phyloP scores from a whole-genome alignment of 1,139 yeast genomes.

The Nakaseomyces kungkrabaensis region DNA sequence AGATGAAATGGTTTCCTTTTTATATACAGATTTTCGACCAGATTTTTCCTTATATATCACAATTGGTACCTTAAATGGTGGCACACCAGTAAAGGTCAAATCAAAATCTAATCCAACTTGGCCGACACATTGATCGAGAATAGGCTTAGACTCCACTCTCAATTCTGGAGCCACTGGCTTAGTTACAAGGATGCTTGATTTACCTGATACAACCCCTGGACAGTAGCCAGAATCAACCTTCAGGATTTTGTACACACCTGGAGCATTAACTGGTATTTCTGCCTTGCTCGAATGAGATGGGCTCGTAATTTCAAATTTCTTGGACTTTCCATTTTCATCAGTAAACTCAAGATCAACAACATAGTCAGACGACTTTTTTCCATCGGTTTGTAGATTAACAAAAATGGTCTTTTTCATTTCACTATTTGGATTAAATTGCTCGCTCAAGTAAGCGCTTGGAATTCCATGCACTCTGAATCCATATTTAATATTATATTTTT shows the following conservation, averaged over 20 bases:
- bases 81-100: conserved; percentile 56
- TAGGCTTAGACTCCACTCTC: conserved; percentile 45
- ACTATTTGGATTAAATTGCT: conserved; percentile 31
- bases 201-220: conserved; percentile 46
- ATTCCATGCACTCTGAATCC: conserved; percentile 55
- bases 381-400: conserved; percentile 24
- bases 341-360: conserved; percentile 34
- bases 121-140: conserved; percentile 84
- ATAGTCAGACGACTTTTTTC: conserved; percentile 11
- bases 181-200: conserved; percentile 38
- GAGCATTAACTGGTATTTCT: conserved; percentile 23
- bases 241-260: conserved; percentile 55
- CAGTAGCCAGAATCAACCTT: conserved; percentile 53
- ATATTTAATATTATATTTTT: conserved; percentile 40
- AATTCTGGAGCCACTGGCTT: conserved; percentile 47
- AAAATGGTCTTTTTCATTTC: conserved; percentile 38
- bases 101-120: conserved; percentile 77
- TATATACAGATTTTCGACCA: conserved; percentile 28
- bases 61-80: conserved; percentile 67
- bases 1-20: conserved; percentile 32
- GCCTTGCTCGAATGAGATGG: conserved; percentile 17
- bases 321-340: conserved; percentile 27
- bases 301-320: conserved; percentile 23
- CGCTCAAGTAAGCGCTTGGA: conserved; percentile 40
- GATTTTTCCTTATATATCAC: conserved; percentile 46